Evolutionary conservation across 371 early-diverging fungal species (phyloP), one percentile per base, ranked within the genome.

Genomic region (Syncephalis plumigaleata): DNA sequence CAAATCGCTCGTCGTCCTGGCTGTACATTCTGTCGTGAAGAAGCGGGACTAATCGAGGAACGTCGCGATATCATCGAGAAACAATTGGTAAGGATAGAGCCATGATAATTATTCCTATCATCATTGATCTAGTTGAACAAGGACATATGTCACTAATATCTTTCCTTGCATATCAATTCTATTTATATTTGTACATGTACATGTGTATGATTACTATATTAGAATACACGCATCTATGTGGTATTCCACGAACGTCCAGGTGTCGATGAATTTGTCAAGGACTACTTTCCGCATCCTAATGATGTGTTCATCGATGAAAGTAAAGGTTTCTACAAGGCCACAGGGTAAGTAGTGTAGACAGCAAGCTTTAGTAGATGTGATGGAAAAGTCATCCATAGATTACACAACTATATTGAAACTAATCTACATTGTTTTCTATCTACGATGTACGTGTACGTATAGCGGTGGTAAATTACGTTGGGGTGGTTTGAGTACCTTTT

Each of bases 391-490:
- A n/a, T n/a, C n/a, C n/a, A n/a, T n/a, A n/a, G n/a, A n/a, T n/a
- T n/a, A n/a, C n/a, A n/a, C n/a, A n/a, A n/a, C n/a, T n/a, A n/a
- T n/a, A n/a, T n/a, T n/a, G n/a, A n/a, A n/a, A n/a, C n/a, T n/a
- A n/a, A n/a, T n/a, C n/a, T n/a, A n/a, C n/a, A n/a, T n/a, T n/a
- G n/a, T n/a, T n/a, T n/a, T n/a, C n/a, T n/a, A n/a, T n/a, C n/a
- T n/a, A n/a, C n/a, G n/a, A n/a, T n/a, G n/a, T n/a, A n/a, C n/a
- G n/a, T n/a, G n/a, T n/a, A n/a, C n/a, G n/a, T n/a, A n/a, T n/a
- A 40, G 40, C n/a, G 40, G 40, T 40, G 40, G 40, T 21, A 40
- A 40, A 40, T 40, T 40, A 15, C 16, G 40, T n/a, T 40, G 40
- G 40, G 40, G 18, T 15, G 21, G 21, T 21, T 15, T 16, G 15